Base-by-base conservation (phyloP, 1,284 basidiomycete genomes). In the Takashimella koratensis region DNA sequence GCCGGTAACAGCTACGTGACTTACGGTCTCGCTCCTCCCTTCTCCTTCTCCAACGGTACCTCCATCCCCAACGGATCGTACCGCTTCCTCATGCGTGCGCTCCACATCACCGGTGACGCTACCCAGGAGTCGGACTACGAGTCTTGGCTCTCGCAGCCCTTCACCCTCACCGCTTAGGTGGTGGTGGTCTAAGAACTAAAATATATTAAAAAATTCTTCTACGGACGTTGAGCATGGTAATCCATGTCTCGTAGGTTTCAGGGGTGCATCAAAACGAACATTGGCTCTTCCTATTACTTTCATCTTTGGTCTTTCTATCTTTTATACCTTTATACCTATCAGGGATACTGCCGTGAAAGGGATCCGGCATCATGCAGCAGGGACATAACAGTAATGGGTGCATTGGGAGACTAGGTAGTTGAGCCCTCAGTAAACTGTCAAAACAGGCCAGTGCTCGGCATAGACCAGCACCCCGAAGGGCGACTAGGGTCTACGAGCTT, bases 1-100 rank as follows among this genome's bases (percentile, higher is more conserved):
- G 68, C 77, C 51, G 77, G 74, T 3, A 66, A 67, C 40, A 71
- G 72, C 26, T 82, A 77, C 71, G 76, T 73, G 47, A 67, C 74
- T 3, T 66, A 80, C 40, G 60, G 70, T 3, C 55, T 83, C 52
- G 48, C 65, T 43, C 25, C 51, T 5, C 76, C 79, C 5, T 36
- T 36, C 30, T 70, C 67, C 1, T 86, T 84, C 58, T 75, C 79
- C 0, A 85, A 85, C 61, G 82, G 83, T 0, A 84, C 82, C 0
- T 67, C 63, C 2, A 82, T 87, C 23, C 78, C 83, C 2, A 82
- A 83, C 57, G 86, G 86, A 3, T 66, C 70, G 6, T 87, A 86
- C 73, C 79, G 57, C 49, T 66, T 86, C 55, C 77, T 87, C 6
- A 56, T 87, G 8, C 79, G 84, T 6, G 83, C 81, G 4, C 70